Evolutionary conservation across 345 rosid species (phyloP).

Genomic region (Eucalyptus curtisii): DNA sequence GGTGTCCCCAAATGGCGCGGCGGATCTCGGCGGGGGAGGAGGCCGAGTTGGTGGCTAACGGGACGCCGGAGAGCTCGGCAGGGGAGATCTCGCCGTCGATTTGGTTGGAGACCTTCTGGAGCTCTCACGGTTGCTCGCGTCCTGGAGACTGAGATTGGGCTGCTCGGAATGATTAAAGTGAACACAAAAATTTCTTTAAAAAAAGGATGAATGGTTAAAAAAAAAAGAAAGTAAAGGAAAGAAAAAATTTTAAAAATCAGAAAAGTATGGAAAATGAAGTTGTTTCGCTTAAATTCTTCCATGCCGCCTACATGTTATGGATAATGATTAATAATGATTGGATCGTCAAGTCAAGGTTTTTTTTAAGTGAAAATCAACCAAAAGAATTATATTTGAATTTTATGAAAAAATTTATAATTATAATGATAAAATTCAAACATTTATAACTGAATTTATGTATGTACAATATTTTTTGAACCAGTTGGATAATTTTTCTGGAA

Average conservation of each 20-base stretch:
- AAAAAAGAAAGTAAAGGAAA: not conserved
- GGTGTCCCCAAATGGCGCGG: not conserved
- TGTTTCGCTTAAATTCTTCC: not conserved
- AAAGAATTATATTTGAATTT: too few relatives aligned
- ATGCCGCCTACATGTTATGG: not conserved
- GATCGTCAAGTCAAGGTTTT: accelerated
- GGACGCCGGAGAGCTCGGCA: slow-evolving; percentile 10
- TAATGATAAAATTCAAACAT: too few relatives aligned
- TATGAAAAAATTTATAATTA: not conserved
- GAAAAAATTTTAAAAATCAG: not conserved
- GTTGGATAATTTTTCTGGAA: too few relatives aligned
- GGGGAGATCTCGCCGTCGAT: slow-evolving; percentile 26
- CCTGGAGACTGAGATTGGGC: not conserved
- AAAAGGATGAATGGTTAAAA: too few relatives aligned
- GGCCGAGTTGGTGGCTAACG: slow-evolving; percentile 6
- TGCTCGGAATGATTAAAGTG: not conserved
- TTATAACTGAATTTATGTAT: too few relatives aligned
- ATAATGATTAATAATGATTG: too few relatives aligned
- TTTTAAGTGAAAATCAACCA: not conserved
- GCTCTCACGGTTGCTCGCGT: not conserved
- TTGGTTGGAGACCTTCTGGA: slow-evolving; percentile 6
- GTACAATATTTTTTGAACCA: not conserved
- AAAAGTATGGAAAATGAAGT: not conserved
- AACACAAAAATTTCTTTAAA: not conserved
- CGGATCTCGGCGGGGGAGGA: slow-evolving; percentile 4